Evolutionary conservation across 2,329 filamentous ascomycete species (phyloP).

Genomic region (Colletotrichum chrysophilum): DNA sequence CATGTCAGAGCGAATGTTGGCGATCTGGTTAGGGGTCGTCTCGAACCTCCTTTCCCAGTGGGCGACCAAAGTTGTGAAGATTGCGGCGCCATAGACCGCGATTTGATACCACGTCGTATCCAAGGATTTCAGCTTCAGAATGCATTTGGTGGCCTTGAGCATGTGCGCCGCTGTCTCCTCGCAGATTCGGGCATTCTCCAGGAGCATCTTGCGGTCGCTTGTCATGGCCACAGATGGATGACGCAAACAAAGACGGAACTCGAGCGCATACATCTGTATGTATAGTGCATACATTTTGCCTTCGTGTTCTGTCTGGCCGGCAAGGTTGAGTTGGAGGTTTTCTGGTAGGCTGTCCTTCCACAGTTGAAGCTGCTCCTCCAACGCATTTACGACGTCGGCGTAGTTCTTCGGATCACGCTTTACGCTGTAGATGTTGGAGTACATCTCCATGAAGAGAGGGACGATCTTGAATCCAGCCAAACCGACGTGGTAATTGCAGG

Average conservation of each 20-base stretch:
- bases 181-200: slow-evolving; percentile 69
- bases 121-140: slow-evolving; percentile 69
- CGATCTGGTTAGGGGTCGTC: slow-evolving; percentile 63
- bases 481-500: slow-evolving; percentile 72
- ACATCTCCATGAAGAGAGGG: slow-evolving; percentile 75
- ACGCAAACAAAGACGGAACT: slow-evolving; percentile 64
- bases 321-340: slow-evolving; percentile 55
- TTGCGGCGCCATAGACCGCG: slow-evolving; percentile 74
- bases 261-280: slow-evolving; percentile 57
- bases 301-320: slow-evolving; percentile 37
- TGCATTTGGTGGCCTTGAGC: slow-evolving; percentile 61
- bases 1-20: slow-evolving; percentile 70
- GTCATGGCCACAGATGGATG: slow-evolving; percentile 67
- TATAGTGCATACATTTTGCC: slow-evolving; percentile 58
- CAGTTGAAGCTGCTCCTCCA: slow-evolving; percentile 68
- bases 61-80: slow-evolving; percentile 74
- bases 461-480: slow-evolving; percentile 69
- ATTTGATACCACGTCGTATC: slow-evolving; percentile 82
- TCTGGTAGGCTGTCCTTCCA: slow-evolving; percentile 71
- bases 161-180: slow-evolving; percentile 70
- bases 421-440: slow-evolving; percentile 76
- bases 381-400: slow-evolving; percentile 62
- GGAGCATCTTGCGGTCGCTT: slow-evolving; percentile 58
- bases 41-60: slow-evolving; percentile 70
- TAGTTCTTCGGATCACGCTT: slow-evolving; percentile 69